These are phyloP conservation scores for Coemansia sp. DNA, from an alignment of 192 early-diverging fungal species.

Conservation along the genomic window DNA sequence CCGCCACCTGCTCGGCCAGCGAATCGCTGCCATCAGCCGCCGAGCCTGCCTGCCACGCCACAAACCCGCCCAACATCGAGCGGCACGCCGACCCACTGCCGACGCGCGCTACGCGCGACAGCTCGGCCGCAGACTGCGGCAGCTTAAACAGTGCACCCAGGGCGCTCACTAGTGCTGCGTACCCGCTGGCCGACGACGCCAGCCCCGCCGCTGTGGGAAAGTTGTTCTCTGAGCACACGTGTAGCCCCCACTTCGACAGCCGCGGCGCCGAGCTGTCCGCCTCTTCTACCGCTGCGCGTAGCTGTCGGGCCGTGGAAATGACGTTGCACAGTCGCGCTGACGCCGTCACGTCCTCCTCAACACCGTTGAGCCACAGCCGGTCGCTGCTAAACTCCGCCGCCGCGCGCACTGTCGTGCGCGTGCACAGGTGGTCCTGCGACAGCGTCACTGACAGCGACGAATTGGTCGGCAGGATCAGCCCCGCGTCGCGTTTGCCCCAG, in stretches of 20 bases:
- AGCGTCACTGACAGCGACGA: slow-evolving; percentile 95
- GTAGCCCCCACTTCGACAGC: slow-evolving; percentile 69
- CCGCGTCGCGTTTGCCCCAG: slow-evolving; percentile 95
- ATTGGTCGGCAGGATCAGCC: slow-evolving; percentile 94
- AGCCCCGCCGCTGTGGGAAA: slow-evolving; percentile 99
- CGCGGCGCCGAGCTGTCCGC: slow-evolving; percentile 13
- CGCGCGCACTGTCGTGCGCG: slow-evolving; percentile 86
- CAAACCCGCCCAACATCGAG: slow-evolving; percentile 96
- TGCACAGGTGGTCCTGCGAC: slow-evolving; percentile 92
- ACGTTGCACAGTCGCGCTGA: slow-evolving; percentile 85
- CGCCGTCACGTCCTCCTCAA: slow-evolving; percentile 76
- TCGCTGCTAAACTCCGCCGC: slow-evolving; percentile 63
- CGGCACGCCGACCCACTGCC: slow-evolving; percentile 98
- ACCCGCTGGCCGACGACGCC: slow-evolving; percentile 95
- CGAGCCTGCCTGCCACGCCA: slow-evolving; percentile 93
- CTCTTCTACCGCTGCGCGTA: slow-evolving; percentile 72
- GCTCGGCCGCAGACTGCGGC: slow-evolving; percentile 65
- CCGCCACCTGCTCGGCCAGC: slow-evolving; percentile 87
- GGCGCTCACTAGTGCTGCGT: slow-evolving; percentile 87
- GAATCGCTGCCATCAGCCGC: slow-evolving; percentile 81
- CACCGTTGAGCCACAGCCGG: slow-evolving; percentile 95
- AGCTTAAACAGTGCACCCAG: slow-evolving; percentile 74
- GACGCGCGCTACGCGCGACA: slow-evolving; percentile 88
- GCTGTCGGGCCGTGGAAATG: slow-evolving; percentile 69
- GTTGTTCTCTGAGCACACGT: slow-evolving; percentile 97